Evolutionary conservation across 2,329 filamentous ascomycete species (phyloP).

Genomic region (Claviceps spartinae): DNA sequence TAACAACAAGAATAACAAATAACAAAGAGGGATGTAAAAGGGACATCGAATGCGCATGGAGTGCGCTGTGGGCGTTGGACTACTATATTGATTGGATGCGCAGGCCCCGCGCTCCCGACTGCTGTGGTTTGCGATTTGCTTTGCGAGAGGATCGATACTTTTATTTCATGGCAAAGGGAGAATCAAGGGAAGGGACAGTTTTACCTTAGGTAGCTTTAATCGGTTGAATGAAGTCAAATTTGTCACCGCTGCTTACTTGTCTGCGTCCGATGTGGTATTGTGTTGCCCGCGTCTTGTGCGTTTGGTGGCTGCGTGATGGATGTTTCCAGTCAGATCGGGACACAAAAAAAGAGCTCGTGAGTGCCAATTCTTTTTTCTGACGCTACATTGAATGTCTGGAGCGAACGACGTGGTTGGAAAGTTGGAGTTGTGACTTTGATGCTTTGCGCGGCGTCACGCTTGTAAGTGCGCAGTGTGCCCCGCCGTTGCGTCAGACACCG

Average conservation of each 20-base stretch:
- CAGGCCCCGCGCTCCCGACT: not conserved
- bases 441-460: not conserved
- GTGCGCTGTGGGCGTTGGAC: not conserved
- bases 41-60: constrained; percentile 8
- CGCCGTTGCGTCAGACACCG: not conserved
- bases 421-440: not conserved
- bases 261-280: not conserved
- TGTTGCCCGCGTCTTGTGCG: not conserved
- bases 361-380: too few species aligned
- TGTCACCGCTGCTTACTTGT: not conserved
- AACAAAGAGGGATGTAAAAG: constrained; percentile 4
- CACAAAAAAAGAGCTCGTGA: not conserved
- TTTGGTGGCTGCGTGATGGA: not conserved
- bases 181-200: not conserved
- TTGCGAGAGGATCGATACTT: not conserved
- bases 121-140: not conserved
- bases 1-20: not conserved
- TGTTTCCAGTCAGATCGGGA: not conserved
- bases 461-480: not conserved
- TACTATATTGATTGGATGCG: not conserved
- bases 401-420: not conserved
- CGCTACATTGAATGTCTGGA: not conserved
- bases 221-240: constrained; percentile 1
- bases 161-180: not conserved
- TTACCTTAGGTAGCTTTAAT: constrained; percentile 3